A percentile compares a stretch with the other conserved stretches of the same genome.
phyloP scores from a whole-genome alignment of 163 green algal species.

The Scenedesmus sp. region DNA sequence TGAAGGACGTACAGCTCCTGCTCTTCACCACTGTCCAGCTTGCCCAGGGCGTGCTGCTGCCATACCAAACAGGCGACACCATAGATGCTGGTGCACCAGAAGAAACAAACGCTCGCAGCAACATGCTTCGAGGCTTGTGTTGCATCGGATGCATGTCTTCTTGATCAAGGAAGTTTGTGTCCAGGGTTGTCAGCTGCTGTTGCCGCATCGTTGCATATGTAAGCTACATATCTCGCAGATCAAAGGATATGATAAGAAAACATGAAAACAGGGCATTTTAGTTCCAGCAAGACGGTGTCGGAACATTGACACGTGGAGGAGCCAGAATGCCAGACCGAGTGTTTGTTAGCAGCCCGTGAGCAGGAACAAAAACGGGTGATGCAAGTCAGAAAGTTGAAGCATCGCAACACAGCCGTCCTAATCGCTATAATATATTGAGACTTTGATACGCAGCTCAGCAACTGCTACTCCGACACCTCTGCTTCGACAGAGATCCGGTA shows the following conservation, averaged over 20 bases:
- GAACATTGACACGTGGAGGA: no score
- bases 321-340: no score
- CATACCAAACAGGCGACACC: neutral
- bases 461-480: neutral
- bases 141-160: neutral
- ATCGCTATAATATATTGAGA: neutral
- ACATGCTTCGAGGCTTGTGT: neutral
- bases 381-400: neutral
- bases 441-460: neutral
- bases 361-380: no score
- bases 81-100: neutral
- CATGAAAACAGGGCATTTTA: no score
- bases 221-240: no score
- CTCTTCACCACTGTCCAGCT: constrained; percentile 2
- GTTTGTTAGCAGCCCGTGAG: no score
- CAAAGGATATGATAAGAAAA: no score
- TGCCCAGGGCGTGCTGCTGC: neutral
- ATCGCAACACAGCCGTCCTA: neutral
- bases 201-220: no score
- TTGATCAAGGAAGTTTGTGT: neutral
- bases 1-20: constrained; percentile 33
- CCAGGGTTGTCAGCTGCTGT: no score
- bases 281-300: no score
- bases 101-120: neutral
- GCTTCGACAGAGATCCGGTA: neutral